Percentiles rank a stretch among this genome's conserved stretches.
Conservation (phyloP, 108 stramenopile species). For the Craspedostauros australis region DNA sequence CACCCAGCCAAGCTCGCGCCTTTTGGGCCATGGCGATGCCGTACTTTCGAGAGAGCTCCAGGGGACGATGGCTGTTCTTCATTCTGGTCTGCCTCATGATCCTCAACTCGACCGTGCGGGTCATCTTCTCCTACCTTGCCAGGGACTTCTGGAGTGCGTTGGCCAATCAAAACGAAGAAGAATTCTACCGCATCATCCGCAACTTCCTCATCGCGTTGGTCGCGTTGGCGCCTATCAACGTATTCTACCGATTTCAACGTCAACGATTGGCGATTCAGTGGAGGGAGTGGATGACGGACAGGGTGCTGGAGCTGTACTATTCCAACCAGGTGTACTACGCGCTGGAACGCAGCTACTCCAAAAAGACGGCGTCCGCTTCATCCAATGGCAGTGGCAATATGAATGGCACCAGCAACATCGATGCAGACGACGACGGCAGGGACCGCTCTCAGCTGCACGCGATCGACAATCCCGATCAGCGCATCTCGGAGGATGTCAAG, state of each 20-base stretch:
- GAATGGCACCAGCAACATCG: no score
- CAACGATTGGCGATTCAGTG: slow-evolving; percentile 51
- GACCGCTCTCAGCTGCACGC: background rate
- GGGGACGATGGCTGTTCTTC: slow-evolving; percentile 32
- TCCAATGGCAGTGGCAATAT: no score
- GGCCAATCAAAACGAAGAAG: slow-evolving; percentile 45
- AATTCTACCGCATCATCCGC: slow-evolving; percentile 48
- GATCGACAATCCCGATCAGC: slow-evolving; percentile 86
- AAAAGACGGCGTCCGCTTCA: background rate
- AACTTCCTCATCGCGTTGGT: slow-evolving; percentile 45
- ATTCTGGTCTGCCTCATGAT: slow-evolving; percentile 55
- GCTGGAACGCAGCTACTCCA: no score
- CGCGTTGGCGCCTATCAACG: slow-evolving; percentile 65
- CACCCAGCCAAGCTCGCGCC: no score
- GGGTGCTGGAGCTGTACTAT: slow-evolving; percentile 47
- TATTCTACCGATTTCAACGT: slow-evolving; percentile 56
- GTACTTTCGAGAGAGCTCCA: slow-evolving; percentile 34
- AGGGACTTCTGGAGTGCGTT: slow-evolving; percentile 77
- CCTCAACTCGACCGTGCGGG: slow-evolving; percentile 60
- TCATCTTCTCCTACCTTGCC: slow-evolving; percentile 70
- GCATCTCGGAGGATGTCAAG: slow-evolving; percentile 83
- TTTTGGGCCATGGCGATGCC: slow-evolving; percentile 41
- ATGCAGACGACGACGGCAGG: slow-evolving; percentile 34
- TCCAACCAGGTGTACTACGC: slow-evolving; percentile 52
- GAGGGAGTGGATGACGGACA: slow-evolving; percentile 82